phyloP scores from a whole-genome alignment of 192 early-diverging fungal species.

The Coemansia sp. region DNA sequence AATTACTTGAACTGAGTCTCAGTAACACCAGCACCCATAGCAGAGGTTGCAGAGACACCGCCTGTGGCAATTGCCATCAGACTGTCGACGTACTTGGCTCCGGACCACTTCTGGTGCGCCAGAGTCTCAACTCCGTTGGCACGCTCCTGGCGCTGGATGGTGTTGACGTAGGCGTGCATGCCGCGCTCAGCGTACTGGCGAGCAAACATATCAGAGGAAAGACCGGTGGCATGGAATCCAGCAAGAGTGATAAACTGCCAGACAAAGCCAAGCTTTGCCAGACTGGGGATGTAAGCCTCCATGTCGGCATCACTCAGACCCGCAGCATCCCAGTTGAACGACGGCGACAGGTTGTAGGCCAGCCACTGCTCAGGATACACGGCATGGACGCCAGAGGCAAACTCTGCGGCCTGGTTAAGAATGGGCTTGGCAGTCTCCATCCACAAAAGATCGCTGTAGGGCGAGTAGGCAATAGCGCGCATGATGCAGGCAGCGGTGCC shows the following conservation, averaged over 20 bases:
- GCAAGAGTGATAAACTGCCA: slow-evolving; percentile 99
- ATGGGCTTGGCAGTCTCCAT: slow-evolving; percentile 98
- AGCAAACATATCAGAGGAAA: slow-evolving; percentile 85
- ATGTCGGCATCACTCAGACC: slow-evolving; percentile 92
- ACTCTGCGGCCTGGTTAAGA: slow-evolving; percentile 86
- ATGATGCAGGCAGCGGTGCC: slow-evolving; percentile 87
- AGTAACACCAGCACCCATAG: slow-evolving; percentile 93
- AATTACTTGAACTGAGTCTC: slow-evolving; percentile 73
- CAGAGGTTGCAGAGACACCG: slow-evolving; percentile 90
- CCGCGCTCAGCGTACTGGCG: slow-evolving; percentile 81
- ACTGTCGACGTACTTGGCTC: slow-evolving; percentile 86
- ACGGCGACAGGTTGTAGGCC: slow-evolving; percentile 95
- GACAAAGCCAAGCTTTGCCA: slow-evolving; percentile 89
- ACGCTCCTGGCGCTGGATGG: slow-evolving; percentile 92
- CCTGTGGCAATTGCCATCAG: slow-evolving; percentile 91
- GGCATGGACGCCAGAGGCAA: slow-evolving; percentile 77
- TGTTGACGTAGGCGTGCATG: slow-evolving; percentile 93
- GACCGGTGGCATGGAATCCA: slow-evolving; percentile 90
- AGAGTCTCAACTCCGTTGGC: slow-evolving; percentile 87
- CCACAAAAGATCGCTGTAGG: slow-evolving; percentile 90
- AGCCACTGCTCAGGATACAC: slow-evolving; percentile 82
- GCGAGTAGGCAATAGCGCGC: slow-evolving; percentile 79
- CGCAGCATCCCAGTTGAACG: slow-evolving; percentile 98
- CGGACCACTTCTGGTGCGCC: slow-evolving; percentile 93
- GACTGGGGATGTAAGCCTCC: slow-evolving; percentile 73